phyloP scores from a whole-genome alignment of 2,329 filamentous ascomycete genomes.

The Fusarium sp. region DNA sequence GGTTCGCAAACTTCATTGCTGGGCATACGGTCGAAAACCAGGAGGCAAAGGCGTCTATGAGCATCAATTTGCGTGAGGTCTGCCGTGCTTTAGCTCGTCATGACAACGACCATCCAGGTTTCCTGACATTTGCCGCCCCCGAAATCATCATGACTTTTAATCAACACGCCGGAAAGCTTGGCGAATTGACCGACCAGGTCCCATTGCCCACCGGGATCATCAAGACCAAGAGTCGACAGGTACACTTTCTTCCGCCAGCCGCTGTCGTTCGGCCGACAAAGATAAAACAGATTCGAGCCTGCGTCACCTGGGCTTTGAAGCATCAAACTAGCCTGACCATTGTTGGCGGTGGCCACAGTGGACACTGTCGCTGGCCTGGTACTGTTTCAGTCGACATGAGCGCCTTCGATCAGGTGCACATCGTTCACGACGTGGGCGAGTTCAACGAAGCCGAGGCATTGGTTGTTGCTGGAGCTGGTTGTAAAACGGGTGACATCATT shows the following conservation, averaged over 20 bases:
- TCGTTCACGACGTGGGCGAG: slow-evolving; percentile 49
- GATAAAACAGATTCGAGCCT: slow-evolving; percentile 63
- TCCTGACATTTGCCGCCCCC: slow-evolving; percentile 63
- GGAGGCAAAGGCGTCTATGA: slow-evolving; percentile 48
- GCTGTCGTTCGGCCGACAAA: slow-evolving; percentile 59
- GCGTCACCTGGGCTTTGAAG: slow-evolving; percentile 67
- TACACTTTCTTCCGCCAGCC: slow-evolving; percentile 58
- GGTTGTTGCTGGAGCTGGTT: slow-evolving; percentile 66
- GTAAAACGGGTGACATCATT: slow-evolving; percentile 67
- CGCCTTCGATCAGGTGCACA: slow-evolving; percentile 63
- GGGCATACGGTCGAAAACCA: slow-evolving; percentile 56
- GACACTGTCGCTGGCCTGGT: slow-evolving; percentile 65
- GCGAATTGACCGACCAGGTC: slow-evolving; percentile 57
- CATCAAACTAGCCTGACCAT: slow-evolving; percentile 60
- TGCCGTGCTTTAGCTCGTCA: slow-evolving; percentile 61
- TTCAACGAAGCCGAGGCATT: slow-evolving; percentile 43
- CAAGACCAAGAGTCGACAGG: slow-evolving; percentile 65
- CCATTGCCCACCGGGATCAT: slow-evolving; percentile 48
- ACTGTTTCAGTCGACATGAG: slow-evolving; percentile 70
- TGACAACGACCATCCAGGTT: slow-evolving; percentile 51
- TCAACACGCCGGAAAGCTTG: slow-evolving; percentile 56
- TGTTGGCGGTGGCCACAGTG: slow-evolving; percentile 70
- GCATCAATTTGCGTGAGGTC: slow-evolving; percentile 55
- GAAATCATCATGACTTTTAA: slow-evolving; percentile 65
- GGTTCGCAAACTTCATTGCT: slow-evolving; percentile 65